Conservation (phyloP, 495 filamentous ascomycete species). For the Tuber calosporum region DNA sequence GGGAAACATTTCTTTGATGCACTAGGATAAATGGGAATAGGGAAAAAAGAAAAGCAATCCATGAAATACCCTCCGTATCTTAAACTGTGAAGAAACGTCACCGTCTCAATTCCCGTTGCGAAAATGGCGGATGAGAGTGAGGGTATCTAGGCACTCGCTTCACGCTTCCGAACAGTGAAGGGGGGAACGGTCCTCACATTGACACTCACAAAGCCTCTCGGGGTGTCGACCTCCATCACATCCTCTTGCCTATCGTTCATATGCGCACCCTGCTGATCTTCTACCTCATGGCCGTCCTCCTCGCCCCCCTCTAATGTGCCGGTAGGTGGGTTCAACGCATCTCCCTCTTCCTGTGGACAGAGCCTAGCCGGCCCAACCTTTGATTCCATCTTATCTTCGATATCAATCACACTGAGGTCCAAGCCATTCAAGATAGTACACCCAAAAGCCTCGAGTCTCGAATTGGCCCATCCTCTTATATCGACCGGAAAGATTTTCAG, state of each 20-base stretch:
- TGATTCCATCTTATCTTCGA: background rate
- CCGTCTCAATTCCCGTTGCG: background rate
- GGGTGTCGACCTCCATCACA: background rate
- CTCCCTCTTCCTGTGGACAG: background rate
- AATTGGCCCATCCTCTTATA: slow-evolving; percentile 1
- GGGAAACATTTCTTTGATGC: background rate
- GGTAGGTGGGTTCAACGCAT: background rate
- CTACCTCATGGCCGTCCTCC: background rate
- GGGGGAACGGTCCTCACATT: background rate
- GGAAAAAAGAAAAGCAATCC: background rate
- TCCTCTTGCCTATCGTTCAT: background rate
- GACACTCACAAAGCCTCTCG: slow-evolving; percentile 2
- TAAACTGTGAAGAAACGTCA: background rate
- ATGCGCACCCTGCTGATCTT: background rate
- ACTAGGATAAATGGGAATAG: background rate
- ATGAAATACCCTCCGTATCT: background rate
- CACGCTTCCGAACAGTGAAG: background rate
- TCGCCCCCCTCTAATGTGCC: background rate
- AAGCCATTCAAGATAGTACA: background rate
- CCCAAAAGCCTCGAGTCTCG: background rate
- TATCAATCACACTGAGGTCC: background rate
- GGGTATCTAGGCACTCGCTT: background rate
- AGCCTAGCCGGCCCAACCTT: background rate
- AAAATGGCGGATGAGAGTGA: background rate
- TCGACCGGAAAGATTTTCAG: background rate